Evolutionary conservation across 495 filamentous ascomycete species (phyloP).

Genomic region (Daldinia childiae): DNA sequence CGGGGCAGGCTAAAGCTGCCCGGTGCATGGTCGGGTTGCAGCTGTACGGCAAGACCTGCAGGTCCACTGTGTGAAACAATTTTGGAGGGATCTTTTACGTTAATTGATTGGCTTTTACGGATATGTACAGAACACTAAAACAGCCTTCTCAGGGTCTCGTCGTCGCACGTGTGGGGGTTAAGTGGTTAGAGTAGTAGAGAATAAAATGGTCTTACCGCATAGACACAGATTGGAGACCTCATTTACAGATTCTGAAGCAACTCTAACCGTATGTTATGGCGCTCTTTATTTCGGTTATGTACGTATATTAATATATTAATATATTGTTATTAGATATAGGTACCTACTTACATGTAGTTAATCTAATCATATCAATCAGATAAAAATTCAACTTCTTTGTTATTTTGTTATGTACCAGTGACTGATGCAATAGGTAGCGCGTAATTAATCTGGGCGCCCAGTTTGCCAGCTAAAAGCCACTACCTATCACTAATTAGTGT

Average conservation of each 20-base stretch:
- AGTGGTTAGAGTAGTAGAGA: background rate
- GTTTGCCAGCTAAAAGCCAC: no score
- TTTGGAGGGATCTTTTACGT: background rate
- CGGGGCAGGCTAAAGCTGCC: slow-evolving; percentile 1
- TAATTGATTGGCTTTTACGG: slow-evolving; percentile 27
- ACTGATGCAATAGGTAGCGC: no score
- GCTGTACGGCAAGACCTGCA: slow-evolving; percentile 33
- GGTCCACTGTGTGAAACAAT: slow-evolving; percentile 19
- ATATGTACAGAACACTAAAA: slow-evolving; percentile 3
- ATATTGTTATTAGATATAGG: no score
- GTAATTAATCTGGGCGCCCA: slow-evolving; percentile 1
- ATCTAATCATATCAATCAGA: no score
- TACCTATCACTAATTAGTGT: no score
- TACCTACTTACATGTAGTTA: no score
- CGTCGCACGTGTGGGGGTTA: slow-evolving; percentile 17
- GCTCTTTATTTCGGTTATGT: background rate
- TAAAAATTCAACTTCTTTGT: no score
- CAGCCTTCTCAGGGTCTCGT: slow-evolving; percentile 2
- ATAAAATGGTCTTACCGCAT: background rate
- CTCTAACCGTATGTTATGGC: background rate
- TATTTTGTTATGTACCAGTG: background rate
- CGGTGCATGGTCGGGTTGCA: slow-evolving; percentile 10
- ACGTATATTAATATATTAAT: no score
- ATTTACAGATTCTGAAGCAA: slow-evolving; percentile 3
- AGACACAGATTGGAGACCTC: slow-evolving; percentile 20